These are phyloP conservation scores for Kalanchoe fedtschenkoi DNA, from an alignment of 164 flowering plant species.

Conservation along the genomic window DNA sequence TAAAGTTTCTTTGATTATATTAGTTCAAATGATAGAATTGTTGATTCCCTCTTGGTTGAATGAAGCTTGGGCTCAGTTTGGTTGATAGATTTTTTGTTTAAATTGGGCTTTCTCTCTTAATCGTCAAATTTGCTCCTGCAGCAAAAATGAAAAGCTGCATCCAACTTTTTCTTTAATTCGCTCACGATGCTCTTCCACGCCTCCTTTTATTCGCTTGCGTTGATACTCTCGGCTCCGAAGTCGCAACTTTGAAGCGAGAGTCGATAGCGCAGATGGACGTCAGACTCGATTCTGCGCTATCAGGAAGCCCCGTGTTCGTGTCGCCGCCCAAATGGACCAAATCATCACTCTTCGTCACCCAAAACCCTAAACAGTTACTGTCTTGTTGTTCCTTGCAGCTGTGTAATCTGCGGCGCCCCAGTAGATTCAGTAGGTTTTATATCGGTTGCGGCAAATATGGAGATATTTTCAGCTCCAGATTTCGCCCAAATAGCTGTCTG, in stretches of 20 bases:
- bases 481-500: not conserved
- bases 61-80: no score
- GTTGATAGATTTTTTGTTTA: not conserved
- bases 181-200: not conserved
- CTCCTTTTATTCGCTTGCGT: not conserved
- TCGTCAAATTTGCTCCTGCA: not conserved
- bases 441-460: constrained; percentile 6
- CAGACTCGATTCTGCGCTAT: not conserved
- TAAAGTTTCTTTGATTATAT: no score
- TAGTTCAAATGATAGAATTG: no score
- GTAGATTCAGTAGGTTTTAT: constrained; percentile 9
- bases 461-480: not conserved
- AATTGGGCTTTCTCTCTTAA: no score
- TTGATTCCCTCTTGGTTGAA: no score
- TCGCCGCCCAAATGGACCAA: constrained; percentile 3
- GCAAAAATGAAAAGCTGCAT: not conserved
- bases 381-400: constrained; percentile 8
- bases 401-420: constrained; percentile 1
- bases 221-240: not conserved
- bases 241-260: not conserved
- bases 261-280: not conserved
- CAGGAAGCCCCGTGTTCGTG: not conserved
- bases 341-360: constrained; percentile 7
- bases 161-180: constrained; percentile 1
- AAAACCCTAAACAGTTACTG: constrained; percentile 12